phyloP scores from a whole-genome alignment of 2,329 filamentous ascomycete species.

The Penicillium decumbens region DNA sequence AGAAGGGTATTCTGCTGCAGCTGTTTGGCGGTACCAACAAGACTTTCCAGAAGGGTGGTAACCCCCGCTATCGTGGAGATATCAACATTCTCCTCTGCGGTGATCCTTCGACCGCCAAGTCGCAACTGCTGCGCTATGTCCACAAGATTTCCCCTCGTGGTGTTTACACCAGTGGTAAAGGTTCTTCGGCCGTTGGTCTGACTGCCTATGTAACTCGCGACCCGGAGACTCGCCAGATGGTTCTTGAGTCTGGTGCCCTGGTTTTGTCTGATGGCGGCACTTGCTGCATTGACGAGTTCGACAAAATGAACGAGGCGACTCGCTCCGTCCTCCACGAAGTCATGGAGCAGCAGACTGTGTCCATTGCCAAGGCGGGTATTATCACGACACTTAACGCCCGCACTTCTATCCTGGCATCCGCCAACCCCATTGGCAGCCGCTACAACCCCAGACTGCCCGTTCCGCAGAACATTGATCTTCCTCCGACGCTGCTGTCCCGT shows the following conservation, averaged over 20 bases:
- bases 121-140: slow-evolving; percentile 87
- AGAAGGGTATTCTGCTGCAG: slow-evolving; percentile 95
- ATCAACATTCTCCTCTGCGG: slow-evolving; percentile 96
- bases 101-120: slow-evolving; percentile 95
- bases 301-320: slow-evolving; percentile 73
- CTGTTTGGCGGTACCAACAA: slow-evolving; percentile 98
- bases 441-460: slow-evolving; percentile 96
- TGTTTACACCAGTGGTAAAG: slow-evolving; percentile 72
- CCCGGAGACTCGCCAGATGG: slow-evolving; percentile 67
- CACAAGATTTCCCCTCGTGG: slow-evolving; percentile 95
- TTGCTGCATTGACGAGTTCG: slow-evolving; percentile 75
- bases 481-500: slow-evolving; percentile 87
- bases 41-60: slow-evolving; percentile 92
- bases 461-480: slow-evolving; percentile 95
- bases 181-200: slow-evolving; percentile 69
- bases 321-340: slow-evolving; percentile 73
- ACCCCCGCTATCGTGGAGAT: slow-evolving; percentile 90
- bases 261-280: slow-evolving; percentile 71
- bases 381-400: slow-evolving; percentile 88
- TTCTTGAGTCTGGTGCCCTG: slow-evolving; percentile 69
- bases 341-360: slow-evolving; percentile 76
- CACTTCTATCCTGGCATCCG: slow-evolving; percentile 91
- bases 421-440: slow-evolving; percentile 95
- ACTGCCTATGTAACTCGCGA: slow-evolving; percentile 74
- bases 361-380: slow-evolving; percentile 72